Percentiles rank a stretch among this genome's conserved stretches.
Conservation (phyloP, 345 rosid species). For the Odontarrhena argentea region DNA sequence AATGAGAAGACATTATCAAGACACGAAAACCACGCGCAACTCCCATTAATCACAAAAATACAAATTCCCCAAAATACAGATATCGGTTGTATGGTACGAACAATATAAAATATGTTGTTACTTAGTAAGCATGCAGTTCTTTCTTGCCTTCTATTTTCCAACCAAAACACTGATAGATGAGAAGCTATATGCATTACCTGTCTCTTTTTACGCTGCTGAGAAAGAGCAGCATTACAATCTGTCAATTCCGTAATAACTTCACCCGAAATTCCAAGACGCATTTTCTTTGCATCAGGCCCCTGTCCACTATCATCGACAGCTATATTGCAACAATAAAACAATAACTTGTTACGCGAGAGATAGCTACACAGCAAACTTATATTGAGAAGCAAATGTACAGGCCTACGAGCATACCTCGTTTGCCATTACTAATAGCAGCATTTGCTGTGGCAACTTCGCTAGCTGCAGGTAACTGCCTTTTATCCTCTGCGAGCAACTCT, state of each 20-base stretch:
- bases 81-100: background rate
- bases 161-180: constrained; percentile 2
- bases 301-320: constrained; percentile 57
- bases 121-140: constrained; percentile 7
- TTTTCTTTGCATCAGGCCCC: constrained; percentile 60
- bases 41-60: background rate
- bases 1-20: constrained; percentile 27
- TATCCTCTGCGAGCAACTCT: constrained; percentile 74
- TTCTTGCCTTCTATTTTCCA: constrained; percentile 12
- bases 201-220: constrained; percentile 84
- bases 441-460: constrained; percentile 47
- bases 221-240: constrained; percentile 84
- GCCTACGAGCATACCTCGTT: constrained; percentile 58
- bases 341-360: constrained; percentile 15
- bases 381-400: constrained; percentile 5
- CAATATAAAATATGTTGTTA: background rate
- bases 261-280: constrained; percentile 72
- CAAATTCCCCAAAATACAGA: constrained; percentile 1
- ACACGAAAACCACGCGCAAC: background rate
- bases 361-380: constrained; percentile 9
- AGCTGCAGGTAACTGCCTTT: constrained; percentile 69
- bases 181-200: constrained; percentile 49
- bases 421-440: constrained; percentile 75
- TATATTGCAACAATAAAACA: constrained; percentile 29
- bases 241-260: constrained; percentile 68